These are phyloP conservation scores for Annulohypoxylon stygium DNA, from an alignment of 495 filamentous ascomycete genomes.

Conservation along the genomic window DNA sequence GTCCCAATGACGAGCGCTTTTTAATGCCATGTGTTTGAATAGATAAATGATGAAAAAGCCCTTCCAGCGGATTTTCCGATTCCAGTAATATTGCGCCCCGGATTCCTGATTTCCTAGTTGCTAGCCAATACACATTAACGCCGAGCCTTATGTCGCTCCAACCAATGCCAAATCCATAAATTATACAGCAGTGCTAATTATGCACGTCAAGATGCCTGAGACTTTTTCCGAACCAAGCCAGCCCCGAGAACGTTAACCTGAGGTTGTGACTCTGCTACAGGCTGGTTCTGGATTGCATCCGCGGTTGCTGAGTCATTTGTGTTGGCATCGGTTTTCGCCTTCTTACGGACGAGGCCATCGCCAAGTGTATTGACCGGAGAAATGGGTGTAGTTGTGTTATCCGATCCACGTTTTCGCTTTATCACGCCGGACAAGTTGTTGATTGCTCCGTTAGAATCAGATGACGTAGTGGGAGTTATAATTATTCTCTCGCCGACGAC, in stretches of 20 bases:
- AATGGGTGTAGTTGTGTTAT: conserved; percentile 31
- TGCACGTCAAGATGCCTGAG: conserved; percentile 56
- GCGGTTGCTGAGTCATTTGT: neutral
- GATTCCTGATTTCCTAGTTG: neutral
- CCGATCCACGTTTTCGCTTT: conserved; percentile 55
- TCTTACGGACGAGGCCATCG: conserved; percentile 72
- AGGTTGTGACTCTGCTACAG: conserved; percentile 29
- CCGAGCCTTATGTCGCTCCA: conserved; percentile 8
- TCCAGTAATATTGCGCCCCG: neutral
- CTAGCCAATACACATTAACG: conserved; percentile 30
- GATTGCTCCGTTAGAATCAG: conserved; percentile 25
- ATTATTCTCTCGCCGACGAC: conserved; percentile 53
- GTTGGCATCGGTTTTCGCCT: conserved; percentile 63
- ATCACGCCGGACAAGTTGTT: conserved; percentile 55
- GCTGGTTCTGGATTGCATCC: neutral
- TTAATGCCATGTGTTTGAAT: neutral
- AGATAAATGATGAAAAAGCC: neutral
- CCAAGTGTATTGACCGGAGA: conserved; percentile 50
- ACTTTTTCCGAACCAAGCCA: conserved; percentile 75
- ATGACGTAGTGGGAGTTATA: conserved; percentile 19
- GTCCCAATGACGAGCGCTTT: neutral
- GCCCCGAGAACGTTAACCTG: conserved; percentile 70
- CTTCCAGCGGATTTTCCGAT: neutral
- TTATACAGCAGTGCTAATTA: neutral
- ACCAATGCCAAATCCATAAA: neutral